Base-by-base conservation (phyloP, 2,329 filamentous ascomycete species). In the Aspergillus viridinutans region DNA sequence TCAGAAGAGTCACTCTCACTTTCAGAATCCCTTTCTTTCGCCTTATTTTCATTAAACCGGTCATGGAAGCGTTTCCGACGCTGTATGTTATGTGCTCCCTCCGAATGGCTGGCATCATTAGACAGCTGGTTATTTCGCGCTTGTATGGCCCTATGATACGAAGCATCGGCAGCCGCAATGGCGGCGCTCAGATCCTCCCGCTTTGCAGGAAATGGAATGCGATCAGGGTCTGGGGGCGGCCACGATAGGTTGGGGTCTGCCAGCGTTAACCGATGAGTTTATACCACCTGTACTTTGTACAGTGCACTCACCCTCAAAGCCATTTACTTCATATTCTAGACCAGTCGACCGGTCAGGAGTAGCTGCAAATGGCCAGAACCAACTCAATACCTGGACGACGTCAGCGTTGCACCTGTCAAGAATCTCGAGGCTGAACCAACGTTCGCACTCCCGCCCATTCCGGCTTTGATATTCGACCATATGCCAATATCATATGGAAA, bases 401-500 rank as follows among this genome's bases (percentile, higher is more conserved):
- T 66, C 53, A 54, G 38, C 21, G 21, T 10, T 49, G 9, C 40
- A 35, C 14, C 32, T 28, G 10, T 1, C 2, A 6, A 25, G 12
- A 12, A 23, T 9, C 43, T 38, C 17, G 25, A 6, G 10, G 17
- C 28, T 28, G 8, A 28, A 66, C 70, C 56, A 9, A 77, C 75
- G 65, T 78, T 80, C 49, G 78, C 79, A 42, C 71, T 73, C 1
- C 78, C 80, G 0, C 83, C 83, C 84, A 88, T 86, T 20, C 81
- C 81, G 57, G 83, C 81, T 50, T 74, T 79, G 25, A 86, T 75
- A 60, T 88, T 88, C 3, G 73, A 64, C 76, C 78, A 85, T 53
- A 88, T 82, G 5, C 85, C 85, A 52, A 88, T 81, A 60, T 88
- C 85, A 67, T 85, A 88, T 0, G 85, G 85, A 61, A 86, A 88